phyloP scores from a whole-genome alignment of 257 asterid genomes.

The Lycium barbarum region DNA sequence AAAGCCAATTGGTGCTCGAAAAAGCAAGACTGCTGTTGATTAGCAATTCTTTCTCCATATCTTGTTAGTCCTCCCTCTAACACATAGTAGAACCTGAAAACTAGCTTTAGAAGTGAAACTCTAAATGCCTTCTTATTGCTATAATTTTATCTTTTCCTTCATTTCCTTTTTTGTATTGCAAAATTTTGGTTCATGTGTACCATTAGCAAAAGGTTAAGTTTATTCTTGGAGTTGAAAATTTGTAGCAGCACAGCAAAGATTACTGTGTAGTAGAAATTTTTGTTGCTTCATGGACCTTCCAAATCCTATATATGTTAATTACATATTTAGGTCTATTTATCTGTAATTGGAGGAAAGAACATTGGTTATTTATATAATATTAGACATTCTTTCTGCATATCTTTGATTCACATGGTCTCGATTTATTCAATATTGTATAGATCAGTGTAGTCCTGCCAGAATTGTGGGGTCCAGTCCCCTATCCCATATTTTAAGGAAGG shows the following conservation, averaged over 20 bases:
- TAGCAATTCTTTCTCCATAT: slow-evolving; percentile 38
- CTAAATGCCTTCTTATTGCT: background rate
- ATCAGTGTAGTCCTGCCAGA: too few species aligned
- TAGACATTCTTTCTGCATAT: slow-evolving; percentile 26
- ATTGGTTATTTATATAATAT: background rate
- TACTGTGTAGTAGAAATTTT: slow-evolving; percentile 16
- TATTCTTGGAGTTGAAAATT: slow-evolving; percentile 13
- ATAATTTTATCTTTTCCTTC: background rate
- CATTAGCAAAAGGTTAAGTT: slow-evolving; percentile 8
- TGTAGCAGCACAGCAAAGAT: slow-evolving; percentile 28
- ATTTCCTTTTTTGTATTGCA: slow-evolving; percentile 1
- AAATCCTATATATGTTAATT: slow-evolving; percentile 19
- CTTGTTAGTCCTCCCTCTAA: background rate
- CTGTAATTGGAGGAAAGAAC: slow-evolving; percentile 12
- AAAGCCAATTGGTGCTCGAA: slow-evolving; percentile 56
- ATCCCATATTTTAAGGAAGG: too few species aligned
- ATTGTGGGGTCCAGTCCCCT: too few species aligned
- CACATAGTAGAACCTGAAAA: background rate
- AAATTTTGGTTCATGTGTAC: background rate
- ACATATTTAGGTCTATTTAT: slow-evolving; percentile 7
- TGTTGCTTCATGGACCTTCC: slow-evolving; percentile 7
- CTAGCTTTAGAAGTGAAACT: slow-evolving; percentile 22
- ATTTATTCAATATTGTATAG: background rate
- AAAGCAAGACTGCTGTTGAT: slow-evolving; percentile 81
- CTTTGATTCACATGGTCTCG: background rate